Evolutionary conservation across 1,284 basidiomycete species (phyloP).

Genomic region (Tylopilus sp.): DNA sequence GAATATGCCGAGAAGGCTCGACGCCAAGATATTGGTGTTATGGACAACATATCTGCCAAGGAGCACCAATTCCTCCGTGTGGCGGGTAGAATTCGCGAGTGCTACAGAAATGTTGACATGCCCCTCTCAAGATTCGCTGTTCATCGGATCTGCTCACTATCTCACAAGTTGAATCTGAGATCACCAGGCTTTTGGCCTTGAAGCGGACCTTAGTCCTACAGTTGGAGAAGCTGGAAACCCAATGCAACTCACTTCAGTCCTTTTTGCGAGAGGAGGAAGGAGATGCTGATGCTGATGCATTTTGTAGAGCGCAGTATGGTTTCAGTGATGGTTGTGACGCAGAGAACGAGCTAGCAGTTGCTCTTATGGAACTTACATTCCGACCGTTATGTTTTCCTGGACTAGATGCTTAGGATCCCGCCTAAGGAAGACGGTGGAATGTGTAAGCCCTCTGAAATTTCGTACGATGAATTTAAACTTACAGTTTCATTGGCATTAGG

Average conservation of each 20-base stretch:
- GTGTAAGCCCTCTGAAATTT: too few species aligned
- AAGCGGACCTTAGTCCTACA: neutral
- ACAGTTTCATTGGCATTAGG: too few species aligned
- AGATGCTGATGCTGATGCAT: neutral
- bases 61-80: neutral
- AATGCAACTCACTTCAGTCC: neutral
- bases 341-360: slow-evolving; percentile 1
- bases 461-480: too few species aligned
- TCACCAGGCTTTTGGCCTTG: neutral
- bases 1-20: neutral
- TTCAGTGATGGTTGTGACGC: neutral
- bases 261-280: slow-evolving; percentile 1
- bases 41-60: neutral
- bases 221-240: neutral
- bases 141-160: neutral
- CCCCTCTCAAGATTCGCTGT: neutral
- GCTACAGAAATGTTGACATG: neutral
- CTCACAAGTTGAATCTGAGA: neutral
- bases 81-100: neutral
- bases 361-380: neutral
- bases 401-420: neutral
- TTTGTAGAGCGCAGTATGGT: slow-evolving; percentile 3
- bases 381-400: neutral
- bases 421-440: too few species aligned
- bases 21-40: neutral